Base-by-base conservation (phyloP, 208 protist species). In the Vickermania spadyakhi region DNA sequence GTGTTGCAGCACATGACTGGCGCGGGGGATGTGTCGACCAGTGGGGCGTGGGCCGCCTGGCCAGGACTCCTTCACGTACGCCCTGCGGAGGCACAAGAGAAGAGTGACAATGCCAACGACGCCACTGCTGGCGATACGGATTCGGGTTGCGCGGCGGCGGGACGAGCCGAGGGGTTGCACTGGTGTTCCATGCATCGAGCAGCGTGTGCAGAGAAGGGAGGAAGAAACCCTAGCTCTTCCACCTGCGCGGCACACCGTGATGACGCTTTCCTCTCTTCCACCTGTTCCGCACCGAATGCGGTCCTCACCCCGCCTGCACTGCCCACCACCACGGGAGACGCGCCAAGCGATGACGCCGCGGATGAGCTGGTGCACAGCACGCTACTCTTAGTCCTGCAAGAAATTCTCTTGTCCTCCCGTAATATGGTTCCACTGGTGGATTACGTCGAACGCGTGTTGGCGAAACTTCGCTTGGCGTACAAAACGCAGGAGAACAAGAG, bases 391-490 rank as follows among this genome's bases (percentile, higher is more conserved):
- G 70, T 77, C 0, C 60, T 91, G 56, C 65, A 86, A 31, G 80
- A 91, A 66, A 86, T 83, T 52, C 21, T 62, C 42, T 72, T 77
- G 49, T 72, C 78, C 11, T 52, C 58, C 25, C 73, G 78, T 4
- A 80, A 60, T 57, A 79, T 91, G 63, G 68, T 85, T 2, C 73
- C 53, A 2, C 75, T 87, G 1, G 73, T 72, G 2, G 76, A 83
- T 62, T 91, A 73, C 51, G 65, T 82, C 0, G 77, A 91, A 57
- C 79, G 84, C 1, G 70, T 91, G 18, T 55, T 91, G 22, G 70
- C 56, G 3, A 87, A 91, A 67, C 68, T 91, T 2, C 66, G 70
- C 36, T 18, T 5, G 11, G 22, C 11, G 11, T n/a, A n/a, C n/a
- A n/a, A n/a, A n/a, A n/a, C n/a, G n/a, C 62, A 30, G 2, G n/a